A percentile compares a stretch with the other conserved stretches of the same genome.
Conservation (phyloP, 805 yeast species). For the Brettanomyces sp. region DNA sequence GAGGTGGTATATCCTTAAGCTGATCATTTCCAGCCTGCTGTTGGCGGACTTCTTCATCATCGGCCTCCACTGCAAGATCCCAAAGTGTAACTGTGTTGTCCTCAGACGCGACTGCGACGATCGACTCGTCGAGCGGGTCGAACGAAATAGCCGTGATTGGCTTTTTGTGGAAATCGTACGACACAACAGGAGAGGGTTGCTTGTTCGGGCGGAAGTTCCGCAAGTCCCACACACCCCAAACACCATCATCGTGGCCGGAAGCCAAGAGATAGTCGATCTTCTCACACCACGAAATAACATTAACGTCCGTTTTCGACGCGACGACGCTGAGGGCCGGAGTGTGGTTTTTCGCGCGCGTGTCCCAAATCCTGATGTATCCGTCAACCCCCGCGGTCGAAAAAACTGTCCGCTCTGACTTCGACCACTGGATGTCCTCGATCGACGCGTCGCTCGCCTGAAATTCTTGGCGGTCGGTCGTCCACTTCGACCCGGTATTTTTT, state of each 20-base stretch:
- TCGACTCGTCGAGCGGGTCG: conserved; percentile 92
- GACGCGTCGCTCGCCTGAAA: conserved; percentile 61
- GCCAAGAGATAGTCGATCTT: conserved; percentile 83
- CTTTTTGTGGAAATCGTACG: conserved; percentile 89
- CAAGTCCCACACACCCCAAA: conserved; percentile 97
- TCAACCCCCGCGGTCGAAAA: conserved; percentile 94
- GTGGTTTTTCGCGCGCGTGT: conserved; percentile 86
- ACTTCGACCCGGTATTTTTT: conserved; percentile 61
- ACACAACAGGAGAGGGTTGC: conserved; percentile 76
- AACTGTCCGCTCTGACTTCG: conserved; percentile 82
- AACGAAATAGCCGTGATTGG: conserved; percentile 90
- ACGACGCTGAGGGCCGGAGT: conserved; percentile 79
- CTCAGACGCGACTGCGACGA: conserved; percentile 90
- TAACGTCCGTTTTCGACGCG: conserved; percentile 79
- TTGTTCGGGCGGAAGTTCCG: conserved; percentile 64
- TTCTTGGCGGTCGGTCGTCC: conserved; percentile 83
- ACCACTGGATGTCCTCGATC: conserved; percentile 97
- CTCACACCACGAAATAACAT: conserved; percentile 92
- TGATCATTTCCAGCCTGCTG: conserved; percentile 74
- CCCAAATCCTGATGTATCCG: conserved; percentile 92
- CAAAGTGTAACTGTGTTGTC: conserved; percentile 95
- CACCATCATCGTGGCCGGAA: conserved; percentile 94
- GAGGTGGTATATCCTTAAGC: conserved; percentile 87
- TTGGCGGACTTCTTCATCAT: conserved; percentile 88
- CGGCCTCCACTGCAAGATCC: conserved; percentile 98